Base-by-base conservation (phyloP, 2,329 filamentous ascomycete genomes). In the Chlorencoelia australis region DNA sequence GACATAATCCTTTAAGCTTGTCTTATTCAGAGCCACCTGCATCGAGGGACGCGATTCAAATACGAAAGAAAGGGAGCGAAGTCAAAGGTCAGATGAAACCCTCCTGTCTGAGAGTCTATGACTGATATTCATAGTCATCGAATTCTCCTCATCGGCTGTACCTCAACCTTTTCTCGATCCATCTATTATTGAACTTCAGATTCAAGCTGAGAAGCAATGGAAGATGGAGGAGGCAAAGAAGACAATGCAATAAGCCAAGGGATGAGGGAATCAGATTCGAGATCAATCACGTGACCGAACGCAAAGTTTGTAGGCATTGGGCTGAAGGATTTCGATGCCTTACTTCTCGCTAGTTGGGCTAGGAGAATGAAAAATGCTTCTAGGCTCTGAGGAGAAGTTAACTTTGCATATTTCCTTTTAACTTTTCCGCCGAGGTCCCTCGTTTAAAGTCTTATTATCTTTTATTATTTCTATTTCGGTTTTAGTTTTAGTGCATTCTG, bases 81-180 rank as follows among this genome's bases (percentile, higher is more conserved):
- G 4, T 19, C n/a, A 18, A 17, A 31, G 27, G 34, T 36, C 3
- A 4, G 22, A 10, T 7, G 3, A 10, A 13, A 5, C 24, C 6
- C 11, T 15, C 6, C 7, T 7, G 5, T 14, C 6, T 19, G 6
- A 2, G 14, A 7, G 8, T 7, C 11, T 1, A 15, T 10, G 17
- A 28, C 25, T 28, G 7, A 22, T 7, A 34, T 5, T 39, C 7
- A 31, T 27, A 54, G 47, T 42, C 4, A 29, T 45, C 6, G 48
- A 51, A 17, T 50, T 49, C 24, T 45, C 35, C 8, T 49, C 47
- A 20, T 40, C 37, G 30, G 37, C 41, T 20, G 30, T 41, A 7
- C 48, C 51, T 6, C 45, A 49, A 34, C 52, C 52, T 8, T 54
- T 55, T 26, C 39, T 56, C 17, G 49, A 56, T 24, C 48, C 48